phyloP scores from a whole-genome alignment of 805 yeast species.

The Ogataea trehaloabstinens region DNA sequence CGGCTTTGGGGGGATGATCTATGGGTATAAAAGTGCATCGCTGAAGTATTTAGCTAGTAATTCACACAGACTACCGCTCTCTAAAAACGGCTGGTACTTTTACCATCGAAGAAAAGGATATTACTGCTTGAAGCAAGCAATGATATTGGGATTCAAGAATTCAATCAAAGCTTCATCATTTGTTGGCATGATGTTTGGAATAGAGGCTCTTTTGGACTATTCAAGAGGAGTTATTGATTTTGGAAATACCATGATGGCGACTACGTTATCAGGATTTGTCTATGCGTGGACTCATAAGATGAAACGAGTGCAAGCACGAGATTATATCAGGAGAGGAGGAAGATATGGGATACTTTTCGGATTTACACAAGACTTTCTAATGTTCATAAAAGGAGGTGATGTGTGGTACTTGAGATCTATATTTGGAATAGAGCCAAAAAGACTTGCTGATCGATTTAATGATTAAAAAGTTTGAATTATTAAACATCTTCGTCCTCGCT shows the following conservation, averaged over 20 bases:
- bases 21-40: slow-evolving; percentile 56
- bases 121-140: slow-evolving; percentile 59
- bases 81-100: slow-evolving; percentile 84
- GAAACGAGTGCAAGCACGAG: slow-evolving; percentile 40
- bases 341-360: slow-evolving; percentile 62
- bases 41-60: slow-evolving; percentile 71
- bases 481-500: slow-evolving; percentile 35
- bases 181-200: slow-evolving; percentile 50
- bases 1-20: slow-evolving; percentile 53
- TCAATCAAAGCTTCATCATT: slow-evolving; percentile 42
- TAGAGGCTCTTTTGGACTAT: slow-evolving; percentile 62
- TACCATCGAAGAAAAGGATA: slow-evolving; percentile 83
- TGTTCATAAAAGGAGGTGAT: slow-evolving; percentile 55
- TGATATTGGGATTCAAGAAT: slow-evolving; percentile 44
- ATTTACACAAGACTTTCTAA: slow-evolving; percentile 60
- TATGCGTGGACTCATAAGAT: slow-evolving; percentile 48
- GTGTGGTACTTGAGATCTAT: slow-evolving; percentile 58
- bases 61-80: slow-evolving; percentile 74
- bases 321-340: slow-evolving; percentile 50
- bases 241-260: slow-evolving; percentile 59
- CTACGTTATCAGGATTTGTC: slow-evolving; percentile 47
- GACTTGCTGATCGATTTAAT: slow-evolving; percentile 21
- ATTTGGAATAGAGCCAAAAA: slow-evolving; percentile 27
- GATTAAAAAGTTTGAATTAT: neutral
- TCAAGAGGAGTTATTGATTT: slow-evolving; percentile 53